These are phyloP conservation scores for Nyssa sinensis DNA, from an alignment of 148 eudicot genomes.

Conservation along the genomic window DNA sequence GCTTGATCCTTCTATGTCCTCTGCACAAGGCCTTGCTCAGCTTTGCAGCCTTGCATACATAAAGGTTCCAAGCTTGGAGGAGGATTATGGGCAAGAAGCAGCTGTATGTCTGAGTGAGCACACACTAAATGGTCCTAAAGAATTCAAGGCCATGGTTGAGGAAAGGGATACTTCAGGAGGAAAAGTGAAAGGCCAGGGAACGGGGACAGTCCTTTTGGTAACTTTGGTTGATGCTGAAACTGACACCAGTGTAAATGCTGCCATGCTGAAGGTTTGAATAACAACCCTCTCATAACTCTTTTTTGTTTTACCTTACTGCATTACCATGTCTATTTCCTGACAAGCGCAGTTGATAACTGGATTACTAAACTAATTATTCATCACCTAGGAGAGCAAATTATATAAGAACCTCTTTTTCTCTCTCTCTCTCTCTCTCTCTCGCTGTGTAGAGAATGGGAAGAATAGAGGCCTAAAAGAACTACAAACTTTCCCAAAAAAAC, in stretches of 20 bases:
- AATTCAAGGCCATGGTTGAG: conserved; percentile 75
- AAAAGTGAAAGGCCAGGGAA: conserved; percentile 91
- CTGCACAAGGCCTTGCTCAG: conserved; percentile 74
- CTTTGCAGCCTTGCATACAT: conserved; percentile 81
- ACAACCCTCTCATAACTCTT: conserved; percentile 9
- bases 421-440: too few relatives aligned
- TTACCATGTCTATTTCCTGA: neutral
- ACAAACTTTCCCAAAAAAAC: too few relatives aligned
- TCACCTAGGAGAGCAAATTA: too few relatives aligned
- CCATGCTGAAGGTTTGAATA: conserved; percentile 69
- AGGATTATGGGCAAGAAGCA: conserved; percentile 90
- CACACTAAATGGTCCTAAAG: conserved; percentile 53
- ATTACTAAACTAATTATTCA: too few relatives aligned
- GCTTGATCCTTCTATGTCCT: conserved; percentile 60
- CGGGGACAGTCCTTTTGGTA: conserved; percentile 65
- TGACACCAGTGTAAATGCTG: conserved; percentile 60
- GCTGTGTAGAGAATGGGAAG: too few relatives aligned
- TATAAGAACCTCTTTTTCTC: too few relatives aligned
- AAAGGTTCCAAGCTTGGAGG: conserved; percentile 75
- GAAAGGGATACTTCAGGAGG: conserved; percentile 81
- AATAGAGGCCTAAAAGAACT: too few relatives aligned
- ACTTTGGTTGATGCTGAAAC: conserved; percentile 57
- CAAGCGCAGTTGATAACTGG: too few relatives aligned
- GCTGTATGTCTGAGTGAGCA: conserved; percentile 59
- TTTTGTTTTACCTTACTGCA: neutral